phyloP scores from a whole-genome alignment of 495 filamentous ascomycete genomes.

The Neurospora sp. region DNA sequence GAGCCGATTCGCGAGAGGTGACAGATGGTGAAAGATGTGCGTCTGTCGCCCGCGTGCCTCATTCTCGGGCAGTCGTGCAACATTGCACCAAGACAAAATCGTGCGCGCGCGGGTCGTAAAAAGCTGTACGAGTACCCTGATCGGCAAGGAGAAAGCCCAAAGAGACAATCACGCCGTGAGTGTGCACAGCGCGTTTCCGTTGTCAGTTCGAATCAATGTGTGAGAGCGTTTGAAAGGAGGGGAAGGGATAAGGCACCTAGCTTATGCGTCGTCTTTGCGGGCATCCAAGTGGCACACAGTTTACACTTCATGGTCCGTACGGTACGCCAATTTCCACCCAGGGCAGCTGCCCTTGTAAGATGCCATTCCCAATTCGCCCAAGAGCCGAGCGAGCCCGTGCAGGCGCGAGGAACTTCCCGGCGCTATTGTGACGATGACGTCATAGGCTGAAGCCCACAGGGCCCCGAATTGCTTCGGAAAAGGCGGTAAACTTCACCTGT shows the following conservation, averaged over 20 bases:
- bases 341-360: not conserved
- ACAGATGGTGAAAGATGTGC: not conserved
- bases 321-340: not conserved
- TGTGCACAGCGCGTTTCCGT: not conserved
- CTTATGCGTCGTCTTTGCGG: not conserved
- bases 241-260: not conserved
- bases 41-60: not conserved
- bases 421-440: not conserved
- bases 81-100: not conserved
- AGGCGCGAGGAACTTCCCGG: not conserved
- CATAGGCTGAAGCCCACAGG: not conserved
- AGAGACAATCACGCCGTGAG: not conserved
- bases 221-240: not conserved
- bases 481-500: not conserved
- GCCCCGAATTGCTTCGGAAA: not conserved
- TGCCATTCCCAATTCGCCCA: not conserved
- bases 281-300: not conserved
- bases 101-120: not conserved
- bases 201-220: not conserved
- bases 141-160: not conserved
- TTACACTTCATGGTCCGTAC: not conserved
- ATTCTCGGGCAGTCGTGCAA: not conserved
- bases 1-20: not conserved
- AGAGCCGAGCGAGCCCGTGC: not conserved
- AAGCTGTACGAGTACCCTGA: not conserved